Conservation (phyloP, 352 stramenopile species). For the Pythium vanterpoolii region DNA sequence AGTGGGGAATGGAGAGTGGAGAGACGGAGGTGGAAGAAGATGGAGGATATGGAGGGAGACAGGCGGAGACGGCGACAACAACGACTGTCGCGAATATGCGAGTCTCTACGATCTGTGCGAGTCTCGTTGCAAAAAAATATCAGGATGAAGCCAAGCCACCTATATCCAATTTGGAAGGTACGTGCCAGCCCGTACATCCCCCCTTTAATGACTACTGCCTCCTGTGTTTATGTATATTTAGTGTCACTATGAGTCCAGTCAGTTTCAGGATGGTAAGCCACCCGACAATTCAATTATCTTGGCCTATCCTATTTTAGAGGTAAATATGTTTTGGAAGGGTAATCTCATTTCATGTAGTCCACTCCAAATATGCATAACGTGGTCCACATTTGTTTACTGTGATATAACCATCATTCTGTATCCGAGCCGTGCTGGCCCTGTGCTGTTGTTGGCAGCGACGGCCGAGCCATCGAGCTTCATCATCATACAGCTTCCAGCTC, state of each 20-base stretch:
- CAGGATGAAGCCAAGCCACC: constrained; percentile 13
- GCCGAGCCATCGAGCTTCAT: background rate
- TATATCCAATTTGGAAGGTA: background rate
- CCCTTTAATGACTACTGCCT: background rate
- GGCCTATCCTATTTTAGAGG: background rate
- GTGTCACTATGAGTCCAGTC: constrained; percentile 10
- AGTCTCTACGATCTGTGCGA: background rate
- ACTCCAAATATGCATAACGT: background rate
- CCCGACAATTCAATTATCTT: too few species aligned
- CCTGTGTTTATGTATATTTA: background rate
- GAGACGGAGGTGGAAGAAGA: background rate
- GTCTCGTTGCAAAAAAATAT: constrained; percentile 6
- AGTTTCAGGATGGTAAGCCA: constrained; percentile 6
- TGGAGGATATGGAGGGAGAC: background rate
- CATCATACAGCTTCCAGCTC: too few species aligned
- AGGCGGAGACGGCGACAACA: background rate
- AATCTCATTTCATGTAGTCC: background rate
- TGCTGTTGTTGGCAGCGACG: background rate
- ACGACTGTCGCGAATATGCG: background rate
- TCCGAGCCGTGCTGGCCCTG: background rate
- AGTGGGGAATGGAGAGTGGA: background rate
- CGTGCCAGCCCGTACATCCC: background rate
- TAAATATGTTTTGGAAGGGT: background rate
- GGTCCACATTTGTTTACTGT: constrained; percentile 6
- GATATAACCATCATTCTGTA: constrained; percentile 22